Evolutionary conservation across 306 rosid genomes (phyloP), one percentile per base, ranked within the genome.

Genomic region (Dicorynia guianensis): DNA sequence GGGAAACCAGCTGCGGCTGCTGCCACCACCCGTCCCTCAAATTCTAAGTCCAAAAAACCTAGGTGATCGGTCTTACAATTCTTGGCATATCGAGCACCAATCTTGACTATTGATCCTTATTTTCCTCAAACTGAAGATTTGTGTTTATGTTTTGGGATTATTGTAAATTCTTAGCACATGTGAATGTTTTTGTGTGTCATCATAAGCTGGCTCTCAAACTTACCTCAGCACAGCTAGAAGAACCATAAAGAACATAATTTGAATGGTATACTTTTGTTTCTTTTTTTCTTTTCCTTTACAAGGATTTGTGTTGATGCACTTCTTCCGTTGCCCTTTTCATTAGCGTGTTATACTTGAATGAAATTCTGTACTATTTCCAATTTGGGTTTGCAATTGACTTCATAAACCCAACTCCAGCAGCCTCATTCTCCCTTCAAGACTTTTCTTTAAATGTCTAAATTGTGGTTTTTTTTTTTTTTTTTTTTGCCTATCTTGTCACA

Each of bases 1-100:
- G 79, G 85, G 5, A 85, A 87, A 72, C 79, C 81, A 39, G 60
- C 39, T 13, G 55, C 9, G 55, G 3, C 81, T 34, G 60, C 39
- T 13, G 55, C 9, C 55, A 2, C 58, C 12, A 15, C 59, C 7
- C 67, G 34, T 40, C 71, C 54, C 4, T 75, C 67, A 3, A 71
- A 46, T 4, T 76, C 74, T 3, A 69, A 69, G 69, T 34, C 86
- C 34, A 83, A 62, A 20, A 71, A 72, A 61, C 69, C 67, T 11
- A 84, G 85, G 80, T 44, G 79, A 69, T 39, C 12, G 17, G 15
- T 54, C 36, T 20, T 15, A 48, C 25, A 25, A 3, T 9, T 50
- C 49, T 30, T 14, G 33, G 34, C 33, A 14, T 48, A 25, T 49
- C 33, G 8, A 25, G 1, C 30, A 25, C 30, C 30, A 25, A 25